phyloP scores from a whole-genome alignment of 352 stramenopile species.

The Phytophthora crassamura region DNA sequence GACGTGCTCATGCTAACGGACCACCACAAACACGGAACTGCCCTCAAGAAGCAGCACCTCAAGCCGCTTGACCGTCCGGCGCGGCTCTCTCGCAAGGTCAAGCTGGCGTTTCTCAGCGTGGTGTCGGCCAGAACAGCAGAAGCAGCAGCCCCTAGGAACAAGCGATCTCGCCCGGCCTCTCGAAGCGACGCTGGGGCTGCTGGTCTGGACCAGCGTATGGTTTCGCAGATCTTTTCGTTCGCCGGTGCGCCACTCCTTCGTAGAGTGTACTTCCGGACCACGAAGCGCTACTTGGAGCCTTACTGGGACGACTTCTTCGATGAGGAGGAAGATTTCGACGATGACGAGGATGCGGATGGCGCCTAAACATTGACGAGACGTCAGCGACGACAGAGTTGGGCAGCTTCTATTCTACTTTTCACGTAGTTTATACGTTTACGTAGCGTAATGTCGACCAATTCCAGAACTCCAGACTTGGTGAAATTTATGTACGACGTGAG shows the following conservation, averaged over 20 bases:
- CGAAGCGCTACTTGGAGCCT: no score
- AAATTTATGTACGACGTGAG: no score
- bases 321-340: no score
- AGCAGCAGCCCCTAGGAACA: background rate
- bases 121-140: background rate
- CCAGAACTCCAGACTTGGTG: no score
- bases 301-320: no score
- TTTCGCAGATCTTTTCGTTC: conserved; percentile 20
- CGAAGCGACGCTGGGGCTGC: background rate
- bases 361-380: no score
- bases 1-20: conserved; percentile 7
- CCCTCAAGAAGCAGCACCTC: conserved; percentile 10
- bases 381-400: no score
- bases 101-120: conserved; percentile 22
- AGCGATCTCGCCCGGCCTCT: background rate
- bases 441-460: no score
- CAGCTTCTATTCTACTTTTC: no score
- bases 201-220: conserved; percentile 8
- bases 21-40: conserved; percentile 3
- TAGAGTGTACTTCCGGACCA: conserved; percentile 24
- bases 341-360: no score
- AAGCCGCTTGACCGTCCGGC: conserved; percentile 1
- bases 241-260: conserved; percentile 9
- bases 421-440: no score
- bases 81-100: background rate